Evolutionary conservation across 768 basidiomycete genomes (phyloP).

Genomic region (Leccinellum albellum): DNA sequence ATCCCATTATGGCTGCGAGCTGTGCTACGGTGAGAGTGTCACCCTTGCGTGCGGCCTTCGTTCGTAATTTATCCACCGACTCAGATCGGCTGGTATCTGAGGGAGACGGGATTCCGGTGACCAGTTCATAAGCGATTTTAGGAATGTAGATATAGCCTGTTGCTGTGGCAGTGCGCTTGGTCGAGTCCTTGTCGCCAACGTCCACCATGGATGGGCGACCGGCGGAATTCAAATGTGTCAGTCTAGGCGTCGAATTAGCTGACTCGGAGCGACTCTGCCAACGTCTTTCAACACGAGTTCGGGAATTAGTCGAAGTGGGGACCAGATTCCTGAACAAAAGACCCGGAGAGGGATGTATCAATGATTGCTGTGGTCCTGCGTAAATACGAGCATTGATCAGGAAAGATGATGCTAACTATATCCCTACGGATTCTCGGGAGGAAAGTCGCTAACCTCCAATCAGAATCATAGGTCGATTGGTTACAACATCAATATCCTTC

Average conservation of each 20-base stretch:
- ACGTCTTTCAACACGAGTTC: slow-evolving; percentile 17
- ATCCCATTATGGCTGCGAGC: slow-evolving; percentile 83
- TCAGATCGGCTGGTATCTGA: slow-evolving; percentile 1
- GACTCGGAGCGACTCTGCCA: slow-evolving; percentile 17
- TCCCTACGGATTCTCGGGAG: slow-evolving; percentile 17
- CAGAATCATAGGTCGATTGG: slow-evolving; percentile 86
- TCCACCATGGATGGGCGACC: slow-evolving; percentile 86
- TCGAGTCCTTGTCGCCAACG: slow-evolving; percentile 57
- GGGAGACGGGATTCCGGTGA: slow-evolving; percentile 33
- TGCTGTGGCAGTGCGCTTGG: slow-evolving; percentile 71
- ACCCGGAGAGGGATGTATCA: not conserved
- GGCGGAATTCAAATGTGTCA: slow-evolving; percentile 71
- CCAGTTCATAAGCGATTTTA: slow-evolving; percentile 57
- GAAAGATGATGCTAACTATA: slow-evolving; percentile 15
- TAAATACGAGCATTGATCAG: slow-evolving; percentile 24
- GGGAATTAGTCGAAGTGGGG: not conserved
- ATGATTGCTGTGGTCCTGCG: slow-evolving; percentile 16
- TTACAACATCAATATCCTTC: slow-evolving; percentile 72
- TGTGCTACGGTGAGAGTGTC: slow-evolving; percentile 74
- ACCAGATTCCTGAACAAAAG: not conserved
- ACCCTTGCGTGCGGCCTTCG: slow-evolving; percentile 61
- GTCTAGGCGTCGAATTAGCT: slow-evolving; percentile 6
- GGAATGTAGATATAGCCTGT: slow-evolving; percentile 70
- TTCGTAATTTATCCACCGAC: slow-evolving; percentile 34
- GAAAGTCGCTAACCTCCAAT: slow-evolving; percentile 83